Evolutionary conservation across 2,329 filamentous ascomycete genomes (phyloP), one percentile per base, ranked within the genome.

Genomic region (Paecilomyces formosus): DNA sequence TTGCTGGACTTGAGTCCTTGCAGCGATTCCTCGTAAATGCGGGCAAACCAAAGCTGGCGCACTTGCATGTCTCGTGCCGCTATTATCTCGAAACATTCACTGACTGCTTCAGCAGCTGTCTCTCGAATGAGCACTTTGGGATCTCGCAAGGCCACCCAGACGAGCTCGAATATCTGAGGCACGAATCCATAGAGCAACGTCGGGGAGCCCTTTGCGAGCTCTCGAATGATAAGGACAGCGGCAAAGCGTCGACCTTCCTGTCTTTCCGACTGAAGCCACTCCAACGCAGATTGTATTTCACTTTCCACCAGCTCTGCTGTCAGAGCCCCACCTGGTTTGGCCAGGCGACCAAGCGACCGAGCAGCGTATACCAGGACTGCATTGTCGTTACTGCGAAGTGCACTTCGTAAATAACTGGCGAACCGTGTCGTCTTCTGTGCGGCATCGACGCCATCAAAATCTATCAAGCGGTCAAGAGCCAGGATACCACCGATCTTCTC

Each of bases 131-230:
- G 85, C 53, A 95, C 89, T 71, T 95, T 92, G 45, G 85, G 86
- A 70, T 99, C 94, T 60, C 93, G 85, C 58, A 99, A 81, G 28
- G 92, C 93, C 56, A 96, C 89, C 94, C 94, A 97, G 62, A 99
- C 91, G 72, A 96, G 88, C 66, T 97, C 92, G 68, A 99, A 92
- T 55, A 99, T 90, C 70, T 94, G 88, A n/a, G 89, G 87, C 55
- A 97, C 92, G 76, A 95, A 97, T 63, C 89, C 87, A 75, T 97
- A 99, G 78, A 99, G 92, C 58, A 99, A 82, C 0, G 94, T 99
- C 3, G 93, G 93, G 2, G 93, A 96, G 72, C 94, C 96, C 66
- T 90, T 87, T 6, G 92, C 92, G 59, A 99, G 82, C 72, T 99
- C 94, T 59, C 92, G 86, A 57, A 99, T 83, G 31, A 96, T 88